Base-by-base conservation (phyloP, 208 protist species). In the Leishmania aethiopica region DNA sequence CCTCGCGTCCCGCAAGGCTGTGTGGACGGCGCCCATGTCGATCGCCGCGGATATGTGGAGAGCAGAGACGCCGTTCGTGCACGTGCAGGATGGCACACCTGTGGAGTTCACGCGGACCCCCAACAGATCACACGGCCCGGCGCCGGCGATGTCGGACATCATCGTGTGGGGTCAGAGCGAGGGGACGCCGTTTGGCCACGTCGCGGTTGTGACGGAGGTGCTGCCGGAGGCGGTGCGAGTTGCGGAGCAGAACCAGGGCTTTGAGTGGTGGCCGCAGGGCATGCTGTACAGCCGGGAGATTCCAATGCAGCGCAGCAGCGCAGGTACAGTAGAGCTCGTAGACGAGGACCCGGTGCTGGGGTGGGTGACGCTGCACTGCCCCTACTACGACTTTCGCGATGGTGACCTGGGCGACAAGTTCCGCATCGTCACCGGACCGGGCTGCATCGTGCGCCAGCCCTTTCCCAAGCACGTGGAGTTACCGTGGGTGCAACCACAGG, bases 201-300 rank as follows among this genome's bases (percentile, higher is more conserved):
- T 91, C 6, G 92, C 89, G 19, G 79, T 95, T 53, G 91, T 95
- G 28, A 90, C 83, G 32, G 86, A 91, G 57, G 77, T 88, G 42
- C 64, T 64, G 17, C 66, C 82, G 19, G 78, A 79, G 25, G 51
- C 75, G 62, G 81, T 95, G 66, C 79, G 86, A 19, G 78, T 95
- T 28, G 91, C 92, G 15, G 93, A 97, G 87, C 92, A 97, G 78
- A 95, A 94, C 76, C 81, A 94, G 47, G 89, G 84, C 28, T 95
- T 93, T 78, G 80, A 88, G 75, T 55, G 67, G 74, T 97, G 90
- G 91, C 77, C 85, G 6, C 47, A 81, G 42, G 87, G 83, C n/a
- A 70, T 81, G 70, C 81, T 84, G 37, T 95, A 84, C 86, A 94
- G 88, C 75, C 89, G 92, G 6, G 84, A 92, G 73, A 77, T 96